A percentile compares a stretch with the other conserved stretches of the same genome.
phyloP scores from a whole-genome alignment of 108 stramenopile species.

The Pseudonitzschia multiseries region DNA sequence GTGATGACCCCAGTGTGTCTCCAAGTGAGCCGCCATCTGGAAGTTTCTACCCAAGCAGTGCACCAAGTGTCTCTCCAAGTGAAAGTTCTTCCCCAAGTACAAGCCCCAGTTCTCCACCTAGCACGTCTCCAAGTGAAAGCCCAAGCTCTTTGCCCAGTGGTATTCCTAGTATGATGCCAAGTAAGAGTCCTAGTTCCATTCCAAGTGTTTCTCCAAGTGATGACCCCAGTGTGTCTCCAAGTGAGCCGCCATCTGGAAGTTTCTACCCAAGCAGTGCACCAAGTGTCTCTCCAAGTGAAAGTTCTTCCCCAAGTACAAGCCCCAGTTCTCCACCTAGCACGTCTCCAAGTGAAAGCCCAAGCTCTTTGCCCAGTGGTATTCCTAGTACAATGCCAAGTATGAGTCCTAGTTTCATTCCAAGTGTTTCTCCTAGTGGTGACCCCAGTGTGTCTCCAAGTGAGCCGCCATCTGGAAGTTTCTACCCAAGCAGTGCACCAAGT shows the following conservation, averaged over 20 bases:
- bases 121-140: not conserved
- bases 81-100: not conserved
- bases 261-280: conserved; percentile 1
- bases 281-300: not conserved
- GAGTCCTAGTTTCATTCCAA: not conserved
- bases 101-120: not conserved
- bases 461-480: not conserved
- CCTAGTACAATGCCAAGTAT: not conserved
- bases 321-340: not conserved
- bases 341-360: not conserved
- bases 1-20: not conserved
- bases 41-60: conserved; percentile 47
- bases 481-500: not conserved
- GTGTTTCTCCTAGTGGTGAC: not conserved
- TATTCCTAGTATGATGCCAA: not conserved
- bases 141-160: not conserved
- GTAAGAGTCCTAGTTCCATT: not conserved
- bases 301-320: not conserved
- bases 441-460: not conserved
- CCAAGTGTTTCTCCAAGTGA: not conserved
- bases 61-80: not conserved
- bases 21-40: conserved; percentile 21
- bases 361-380: conserved; percentile 1
- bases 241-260: not conserved
- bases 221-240: not conserved